phyloP scores from a whole-genome alignment of 23 red algal species.

The Gracilariopsis chorda region DNA sequence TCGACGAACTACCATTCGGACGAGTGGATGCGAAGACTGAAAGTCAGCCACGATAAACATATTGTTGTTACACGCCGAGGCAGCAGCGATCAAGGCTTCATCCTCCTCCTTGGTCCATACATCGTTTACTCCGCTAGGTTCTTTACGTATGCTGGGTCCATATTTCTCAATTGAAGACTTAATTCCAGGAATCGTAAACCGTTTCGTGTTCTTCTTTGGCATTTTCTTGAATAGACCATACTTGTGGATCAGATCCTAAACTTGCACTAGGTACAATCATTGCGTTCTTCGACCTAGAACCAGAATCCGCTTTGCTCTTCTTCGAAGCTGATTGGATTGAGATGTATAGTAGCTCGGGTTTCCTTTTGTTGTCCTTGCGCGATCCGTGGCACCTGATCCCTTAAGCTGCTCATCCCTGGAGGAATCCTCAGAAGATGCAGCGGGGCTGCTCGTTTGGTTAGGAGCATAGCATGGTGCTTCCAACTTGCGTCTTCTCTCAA shows the following conservation, averaged over 20 bases:
- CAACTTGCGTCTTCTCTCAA: neutral
- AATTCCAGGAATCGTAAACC: neutral
- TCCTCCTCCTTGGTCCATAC: constrained; percentile 65
- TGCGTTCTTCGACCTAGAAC: neutral
- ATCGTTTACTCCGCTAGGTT: constrained; percentile 16
- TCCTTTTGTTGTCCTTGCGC: no score
- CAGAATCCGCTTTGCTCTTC: neutral
- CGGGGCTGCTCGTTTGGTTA: neutral
- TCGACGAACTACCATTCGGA: constrained; percentile 32
- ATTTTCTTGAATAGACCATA: constrained; percentile 14
- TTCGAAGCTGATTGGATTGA: neutral
- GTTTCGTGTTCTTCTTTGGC: constrained; percentile 19
- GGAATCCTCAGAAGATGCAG: neutral
- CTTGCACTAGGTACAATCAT: neutral
- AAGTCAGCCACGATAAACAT: constrained; percentile 54
- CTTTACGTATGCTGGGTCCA: neutral
- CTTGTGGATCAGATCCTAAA: neutral
- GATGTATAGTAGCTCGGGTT: no score
- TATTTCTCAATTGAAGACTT: constrained; percentile 9
- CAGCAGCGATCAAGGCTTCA: neutral
- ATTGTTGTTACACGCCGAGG: constrained; percentile 21
- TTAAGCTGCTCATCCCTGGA: neutral
- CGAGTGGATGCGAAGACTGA: constrained; percentile 7
- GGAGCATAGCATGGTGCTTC: neutral
- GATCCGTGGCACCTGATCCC: no score